Conservation (phyloP, 208 protist species). For the Trypanosoma platydactyli region DNA sequence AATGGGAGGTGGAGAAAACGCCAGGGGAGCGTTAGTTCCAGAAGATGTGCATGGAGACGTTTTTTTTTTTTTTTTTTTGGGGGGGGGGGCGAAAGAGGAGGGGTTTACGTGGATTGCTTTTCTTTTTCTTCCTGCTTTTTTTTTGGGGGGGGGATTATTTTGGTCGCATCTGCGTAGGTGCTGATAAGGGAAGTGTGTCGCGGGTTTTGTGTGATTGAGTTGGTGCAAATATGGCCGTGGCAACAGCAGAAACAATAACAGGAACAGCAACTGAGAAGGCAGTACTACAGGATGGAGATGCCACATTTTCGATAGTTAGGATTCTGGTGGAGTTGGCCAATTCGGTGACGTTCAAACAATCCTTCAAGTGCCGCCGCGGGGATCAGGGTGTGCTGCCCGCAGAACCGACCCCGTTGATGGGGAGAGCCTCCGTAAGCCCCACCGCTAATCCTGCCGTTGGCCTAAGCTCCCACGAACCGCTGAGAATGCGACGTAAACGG, state of each 20-base stretch:
- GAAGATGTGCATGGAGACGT: no score
- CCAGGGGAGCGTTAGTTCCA: no score
- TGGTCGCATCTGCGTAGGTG: no score
- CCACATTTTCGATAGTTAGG: slow-evolving; percentile 12
- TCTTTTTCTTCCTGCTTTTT: no score
- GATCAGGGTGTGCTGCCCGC: background rate
- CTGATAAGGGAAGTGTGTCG: no score
- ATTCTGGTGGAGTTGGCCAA: slow-evolving; percentile 22
- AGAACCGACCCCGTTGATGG: background rate
- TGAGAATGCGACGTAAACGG: slow-evolving; percentile 16
- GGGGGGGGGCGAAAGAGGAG: no score
- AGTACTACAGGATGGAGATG: background rate
- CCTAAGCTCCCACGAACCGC: background rate
- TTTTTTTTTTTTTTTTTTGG: no score
- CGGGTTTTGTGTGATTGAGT: background rate
- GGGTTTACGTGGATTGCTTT: no score
- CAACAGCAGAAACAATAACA: background rate
- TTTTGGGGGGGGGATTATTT: no score
- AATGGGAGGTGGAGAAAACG: no score
- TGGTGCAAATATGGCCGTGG: background rate
- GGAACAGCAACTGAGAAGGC: background rate
- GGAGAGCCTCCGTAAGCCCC: background rate
- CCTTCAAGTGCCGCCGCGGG: background rate
- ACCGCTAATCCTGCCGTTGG: background rate
- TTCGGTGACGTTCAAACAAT: background rate